Evolutionary conservation across 2,329 filamentous ascomycete genomes (phyloP), one percentile per base, ranked within the genome.

Genomic region (Fusarium sp.): DNA sequence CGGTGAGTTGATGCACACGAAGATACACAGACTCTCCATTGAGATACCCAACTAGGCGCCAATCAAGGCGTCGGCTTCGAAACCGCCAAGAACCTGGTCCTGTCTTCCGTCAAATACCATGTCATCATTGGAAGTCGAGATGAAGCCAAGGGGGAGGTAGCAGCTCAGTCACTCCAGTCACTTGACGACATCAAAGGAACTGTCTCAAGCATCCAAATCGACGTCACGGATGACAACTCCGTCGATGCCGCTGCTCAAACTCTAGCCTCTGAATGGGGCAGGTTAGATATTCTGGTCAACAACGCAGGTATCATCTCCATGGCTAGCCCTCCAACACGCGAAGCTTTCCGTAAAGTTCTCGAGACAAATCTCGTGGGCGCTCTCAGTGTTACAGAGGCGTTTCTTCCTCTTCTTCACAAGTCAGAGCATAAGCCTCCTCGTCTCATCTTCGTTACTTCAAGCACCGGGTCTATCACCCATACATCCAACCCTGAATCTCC

Each of bases 31-130:
- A 10, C 15, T 32, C 16, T 18, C 37, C 9, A 23, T 63, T 70
- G 54, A 70, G 33, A 50, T 28, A 8, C 6, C 12, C 23, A 23
- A n/a, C 8, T 28, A 70, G 66, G 67, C 53, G 67, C 67, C 60
- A 70, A 70, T 15, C 67, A 65, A 44, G 67, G 67, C 33, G 60
- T 70, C 32, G 67, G 67, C 2, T 70, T 46, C 4, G 67, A 70
- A 18, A 70, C 60, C 10, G 67, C 66, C 30, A 70, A 70, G 18
- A 70, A 70, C 6, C 6, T 70, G 3, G 28, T 65, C 1, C 23
- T 70, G 0, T 70, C 66, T 1, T 70, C 67, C 0, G 66, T 69
- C 0, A 25, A 65, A 9, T 70, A 70, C 4, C 67, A 70, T 59
- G 66, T 70, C 6, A 25, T 70, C 9, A 25, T 70, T 19, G 66